Base-by-base conservation (phyloP, 1,284 basidiomycete genomes). In the Termitomyces sp. region DNA sequence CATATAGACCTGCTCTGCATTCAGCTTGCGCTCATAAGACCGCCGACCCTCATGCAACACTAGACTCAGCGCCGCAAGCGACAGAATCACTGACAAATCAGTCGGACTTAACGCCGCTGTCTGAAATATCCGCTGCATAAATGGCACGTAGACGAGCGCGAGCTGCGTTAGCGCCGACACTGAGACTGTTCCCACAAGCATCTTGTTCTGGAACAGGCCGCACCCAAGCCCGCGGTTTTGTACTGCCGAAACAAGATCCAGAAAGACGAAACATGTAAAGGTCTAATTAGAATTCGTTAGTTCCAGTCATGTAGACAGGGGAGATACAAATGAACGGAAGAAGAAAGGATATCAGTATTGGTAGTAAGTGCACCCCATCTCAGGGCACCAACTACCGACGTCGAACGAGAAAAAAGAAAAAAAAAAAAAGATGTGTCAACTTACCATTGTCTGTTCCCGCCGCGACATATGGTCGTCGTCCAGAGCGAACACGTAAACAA, bases 261-360 rank as follows among this genome's bases (percentile, higher is more conserved):
- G 86, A 77, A 98, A 91, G 55, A 99, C 96, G 71, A 98, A 98
- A 67, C 86, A 90, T 15, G 94, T 92, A 70, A 99, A 99, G 3
- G 95, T 98, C 94, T 95, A 42, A 33, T 44, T 13, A 15, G 12
- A 44, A 36, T 39, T 54, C 13, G 31, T 47, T 21, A 47, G 33
- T 47, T 47, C 10, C 48, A 51, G 49, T 43, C 24, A 49, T 46
- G 39, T 31, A 44, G 38, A 15, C 44, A 44, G 48, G 33, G 5
- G 38, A 15, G 3, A 17, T 50, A 38, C 31, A 34, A 34, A n/a
- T 36, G 31, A 30, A 42, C 26, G 33, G 36, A 50, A 36, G 40
- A 38, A 44, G 21, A 39, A 44, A 38, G 15, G 40, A 41, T 5
- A 41, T 26, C 12, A 15, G 33, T 28, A 39, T 33, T 33, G 13